These are phyloP conservation scores for Prunus dulcis DNA, from an alignment of 306 rosid species.

Conservation along the genomic window DNA sequence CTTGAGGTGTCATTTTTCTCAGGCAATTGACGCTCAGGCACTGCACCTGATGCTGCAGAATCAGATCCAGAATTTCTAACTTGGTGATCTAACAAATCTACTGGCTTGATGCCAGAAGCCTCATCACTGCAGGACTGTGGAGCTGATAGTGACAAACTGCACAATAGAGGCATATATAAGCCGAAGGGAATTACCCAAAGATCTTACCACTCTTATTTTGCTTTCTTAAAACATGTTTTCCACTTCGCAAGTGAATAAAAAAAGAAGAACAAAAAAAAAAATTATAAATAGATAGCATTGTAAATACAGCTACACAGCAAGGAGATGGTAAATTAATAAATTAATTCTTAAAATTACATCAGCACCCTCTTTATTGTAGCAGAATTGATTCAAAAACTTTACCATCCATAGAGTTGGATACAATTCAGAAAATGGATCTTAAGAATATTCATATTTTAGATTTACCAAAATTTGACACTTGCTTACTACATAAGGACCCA, in stretches of 20 bases:
- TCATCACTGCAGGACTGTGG: slow-evolving; percentile 58
- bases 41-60: slow-evolving; percentile 56
- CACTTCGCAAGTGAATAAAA: too few relatives aligned
- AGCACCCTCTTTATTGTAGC: neutral
- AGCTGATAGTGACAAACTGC: slow-evolving; percentile 61
- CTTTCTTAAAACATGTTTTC: neutral
- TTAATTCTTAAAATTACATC: neutral
- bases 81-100: slow-evolving; percentile 53
- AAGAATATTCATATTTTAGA: neutral
- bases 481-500: neutral
- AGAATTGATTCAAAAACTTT: neutral
- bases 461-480: neutral
- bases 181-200: neutral
- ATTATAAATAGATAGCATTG: too few relatives aligned
- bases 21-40: slow-evolving; percentile 60
- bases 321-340: neutral
- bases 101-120: slow-evolving; percentile 53
- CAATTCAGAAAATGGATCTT: neutral
- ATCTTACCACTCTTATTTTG: neutral
- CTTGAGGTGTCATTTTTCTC: slow-evolving; percentile 62
- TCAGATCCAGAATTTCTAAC: slow-evolving; percentile 49
- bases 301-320: neutral
- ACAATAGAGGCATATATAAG: neutral
- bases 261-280: too few relatives aligned
- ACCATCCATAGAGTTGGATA: neutral